Evolutionary conservation across 75 land plant genomes (phyloP).

Genomic region (Cunninghamia lanceolata): DNA sequence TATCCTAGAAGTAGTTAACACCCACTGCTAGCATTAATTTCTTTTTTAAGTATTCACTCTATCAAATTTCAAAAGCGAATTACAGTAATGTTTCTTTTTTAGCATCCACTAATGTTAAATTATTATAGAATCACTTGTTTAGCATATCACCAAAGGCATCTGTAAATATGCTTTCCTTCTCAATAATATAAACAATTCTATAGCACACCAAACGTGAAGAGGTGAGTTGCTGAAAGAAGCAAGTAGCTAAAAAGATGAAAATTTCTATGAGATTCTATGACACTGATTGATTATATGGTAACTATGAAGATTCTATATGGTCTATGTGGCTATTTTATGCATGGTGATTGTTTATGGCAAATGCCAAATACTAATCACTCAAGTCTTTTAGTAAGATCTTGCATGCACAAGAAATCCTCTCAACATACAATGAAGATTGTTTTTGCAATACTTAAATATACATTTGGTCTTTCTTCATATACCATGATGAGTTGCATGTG

Average conservation of each 20-base stretch:
- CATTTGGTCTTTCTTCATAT: not conserved
- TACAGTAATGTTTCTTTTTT: not conserved
- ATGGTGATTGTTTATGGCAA: not conserved
- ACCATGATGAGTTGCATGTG: not conserved
- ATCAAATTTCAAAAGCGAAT: not conserved
- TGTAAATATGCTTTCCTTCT: not conserved
- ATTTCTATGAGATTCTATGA: not conserved
- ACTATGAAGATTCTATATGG: not conserved
- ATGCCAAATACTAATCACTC: not conserved
- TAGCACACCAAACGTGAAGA: not conserved
- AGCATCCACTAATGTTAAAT: not conserved
- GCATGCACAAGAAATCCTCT: not conserved
- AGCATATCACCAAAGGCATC: not conserved
- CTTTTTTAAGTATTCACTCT: not conserved
- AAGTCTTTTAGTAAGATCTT: not conserved
- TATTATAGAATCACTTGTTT: not conserved
- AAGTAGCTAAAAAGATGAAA: not conserved
- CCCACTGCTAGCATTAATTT: not conserved
- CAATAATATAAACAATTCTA: not conserved
- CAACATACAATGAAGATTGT: not conserved
- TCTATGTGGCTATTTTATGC: not conserved
- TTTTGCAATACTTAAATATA: not conserved
- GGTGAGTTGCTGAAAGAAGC: not conserved
- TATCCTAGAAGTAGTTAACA: not conserved
- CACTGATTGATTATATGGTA: not conserved